These are phyloP conservation scores for Omphalotus olearius DNA, from an alignment of 1,284 basidiomycete species.

Conservation along the genomic window DNA sequence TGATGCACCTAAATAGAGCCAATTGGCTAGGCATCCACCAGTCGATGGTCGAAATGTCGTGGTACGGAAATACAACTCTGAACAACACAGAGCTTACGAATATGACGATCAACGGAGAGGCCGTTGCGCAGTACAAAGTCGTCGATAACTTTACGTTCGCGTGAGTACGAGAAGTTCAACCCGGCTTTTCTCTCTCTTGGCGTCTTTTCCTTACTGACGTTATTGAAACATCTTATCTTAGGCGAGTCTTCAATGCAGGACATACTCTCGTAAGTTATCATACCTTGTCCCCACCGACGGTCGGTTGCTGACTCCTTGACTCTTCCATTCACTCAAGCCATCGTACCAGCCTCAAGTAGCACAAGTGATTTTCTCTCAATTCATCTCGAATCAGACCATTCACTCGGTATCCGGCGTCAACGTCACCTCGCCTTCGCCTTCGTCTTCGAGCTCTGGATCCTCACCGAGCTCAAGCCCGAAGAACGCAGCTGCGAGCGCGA, in stretches of 20 bases:
- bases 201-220: background rate
- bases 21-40: conserved; percentile 35
- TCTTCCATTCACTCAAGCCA: conserved; percentile 13
- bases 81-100: conserved; percentile 31
- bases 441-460: background rate
- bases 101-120: conserved; percentile 28
- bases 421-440: background rate
- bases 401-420: background rate
- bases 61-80: conserved; percentile 31
- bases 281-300: too few species aligned
- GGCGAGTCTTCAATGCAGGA: conserved; percentile 30
- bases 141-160: conserved; percentile 34
- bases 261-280: conserved; percentile 29
- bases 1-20: conserved; percentile 21
- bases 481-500: too few species aligned
- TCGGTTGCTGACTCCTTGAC: too few species aligned
- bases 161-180: conserved; percentile 18
- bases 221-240: conserved; percentile 11
- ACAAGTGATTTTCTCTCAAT: conserved; percentile 29
- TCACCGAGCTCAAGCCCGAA: too few species aligned
- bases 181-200: background rate
- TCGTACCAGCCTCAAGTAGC: conserved; percentile 32
- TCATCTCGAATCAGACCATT: conserved; percentile 12
- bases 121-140: conserved; percentile 31
- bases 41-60: conserved; percentile 34